Evolutionary conservation across 2,329 filamentous ascomycete species (phyloP), one percentile per base, ranked within the genome.

Genomic region (Pseudofabraea citricarpa): DNA sequence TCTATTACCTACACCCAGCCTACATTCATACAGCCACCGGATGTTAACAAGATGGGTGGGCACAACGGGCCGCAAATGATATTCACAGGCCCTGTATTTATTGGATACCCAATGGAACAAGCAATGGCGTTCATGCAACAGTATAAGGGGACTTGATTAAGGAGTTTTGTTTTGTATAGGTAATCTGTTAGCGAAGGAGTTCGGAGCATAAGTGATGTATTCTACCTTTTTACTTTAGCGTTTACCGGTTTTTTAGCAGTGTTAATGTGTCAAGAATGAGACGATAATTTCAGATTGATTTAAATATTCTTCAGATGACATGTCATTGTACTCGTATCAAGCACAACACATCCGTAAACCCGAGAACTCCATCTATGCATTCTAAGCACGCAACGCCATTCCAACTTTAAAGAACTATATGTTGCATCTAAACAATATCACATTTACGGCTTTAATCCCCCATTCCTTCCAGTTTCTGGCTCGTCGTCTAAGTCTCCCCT

Each of bases 21-120:
- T 16, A 61, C 74, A 1, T 80, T 81, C 44, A 64, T 82, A 53
- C 74, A 74, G 50, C 60, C 72, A 2, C 50, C 61, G 31, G 57
- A 62, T 42, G 48, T 64, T 27, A 40, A 48, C 5, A 52, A 45
- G 39, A 44, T 40, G 15, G 37, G 18, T 29, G 47, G 48, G 16
- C 26, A 22, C 23, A 24, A 36, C 9, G 36, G 58, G 8, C 78
- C 87, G 8, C 83, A 85, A 55, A 85, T 96, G 77, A 73, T 94
- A 0, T 95, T 96, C 59, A 95, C 87, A 7, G 91, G 91, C 0
- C 91, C 91, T 0, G 90, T 96, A 0, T 96, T 96, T 59, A 88
- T 97, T 56, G 91, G 91, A 0, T 96, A 95, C 58, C 81, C 85
- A 8, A 77, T 89, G 48, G 87, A 94, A 47, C 83, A 94, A 60